Evolutionary conservation across 805 yeast genomes (phyloP), one percentile per base, ranked within the genome.

Genomic region (Candida succiphila): DNA sequence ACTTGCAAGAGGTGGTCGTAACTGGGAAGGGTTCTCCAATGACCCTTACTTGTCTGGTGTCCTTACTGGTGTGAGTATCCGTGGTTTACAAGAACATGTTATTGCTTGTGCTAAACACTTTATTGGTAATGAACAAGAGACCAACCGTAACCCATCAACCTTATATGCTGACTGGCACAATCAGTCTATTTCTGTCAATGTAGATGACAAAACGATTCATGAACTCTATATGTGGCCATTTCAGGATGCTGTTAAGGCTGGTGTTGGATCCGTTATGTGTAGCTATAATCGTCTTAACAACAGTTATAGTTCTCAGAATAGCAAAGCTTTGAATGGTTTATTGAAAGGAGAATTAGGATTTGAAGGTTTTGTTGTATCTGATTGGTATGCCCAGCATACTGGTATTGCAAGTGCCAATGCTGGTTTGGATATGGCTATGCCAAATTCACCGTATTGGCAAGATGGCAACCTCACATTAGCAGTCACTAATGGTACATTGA

Each of bases 341-440:
- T 52, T 76, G 41, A 76, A 75, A 51, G 76, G 67, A 31, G 80
- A 76, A 49, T 51, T 74, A 33, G 81, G 80, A 1, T 76, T 75
- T 45, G 80, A 75, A 53, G 83, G 82, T 0, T 75, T 72, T 49
- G 76, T 75, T n/a, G 67, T 74, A 36, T 64, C 77, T 19, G 82
- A 75, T 46, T 74, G 81, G 79, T 73, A 72, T n/a, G 81, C 78
- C 5, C 76, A 69, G 38, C 76, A 69, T 41, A 48, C 68, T 7
- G 81, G 82, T 5, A 72, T 74, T 5, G 60, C 63, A 32, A 63
- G 77, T 1, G 75, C 71, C 1, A 51, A 72, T 17, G 64, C 78
- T 2, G 84, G 84, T 3, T 52, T 73, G 24, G 83, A 77, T 51
- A 72, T 77, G 79, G 60, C 70, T 10, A 74, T 76, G 81, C 82